These are phyloP conservation scores for Nannochloropsis oceanica DNA, from an alignment of 108 stramenopile genomes.

Conservation along the genomic window DNA sequence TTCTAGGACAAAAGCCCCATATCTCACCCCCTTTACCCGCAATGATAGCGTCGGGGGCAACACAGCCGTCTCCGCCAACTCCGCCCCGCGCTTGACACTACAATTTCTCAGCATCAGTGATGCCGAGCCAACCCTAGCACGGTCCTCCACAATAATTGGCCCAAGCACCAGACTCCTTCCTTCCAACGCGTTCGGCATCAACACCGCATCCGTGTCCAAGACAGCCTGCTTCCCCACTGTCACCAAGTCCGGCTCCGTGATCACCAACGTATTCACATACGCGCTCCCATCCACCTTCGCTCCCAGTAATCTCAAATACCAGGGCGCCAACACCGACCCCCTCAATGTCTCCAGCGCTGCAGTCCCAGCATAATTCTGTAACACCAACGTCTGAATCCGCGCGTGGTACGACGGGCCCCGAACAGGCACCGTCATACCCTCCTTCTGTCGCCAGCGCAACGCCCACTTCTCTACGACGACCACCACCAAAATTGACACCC, in stretches of 20 bases:
- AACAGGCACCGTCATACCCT: background rate
- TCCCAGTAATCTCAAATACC: background rate
- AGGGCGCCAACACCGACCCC: background rate
- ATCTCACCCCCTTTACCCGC: background rate
- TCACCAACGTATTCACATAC: background rate
- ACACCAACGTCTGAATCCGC: background rate
- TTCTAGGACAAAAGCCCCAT: background rate
- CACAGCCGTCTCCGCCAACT: background rate
- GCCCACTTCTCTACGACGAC: background rate
- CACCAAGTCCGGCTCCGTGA: background rate
- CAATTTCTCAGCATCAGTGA: background rate
- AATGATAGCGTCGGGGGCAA: background rate
- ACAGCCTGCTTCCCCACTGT: background rate
- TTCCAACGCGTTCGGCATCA: background rate
- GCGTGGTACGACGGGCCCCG: background rate
- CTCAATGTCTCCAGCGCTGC: background rate
- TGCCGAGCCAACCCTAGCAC: background rate
- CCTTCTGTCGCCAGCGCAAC: background rate
- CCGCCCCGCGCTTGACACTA: background rate
- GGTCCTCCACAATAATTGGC: background rate
- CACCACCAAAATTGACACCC: background rate
- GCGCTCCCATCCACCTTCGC: background rate
- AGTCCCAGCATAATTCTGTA: background rate
- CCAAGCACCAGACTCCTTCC: background rate
- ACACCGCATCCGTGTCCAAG: background rate